Percentiles rank a stretch among this genome's conserved stretches.
phyloP scores from a whole-genome alignment of 257 asterid genomes.

The Solanum rostratum region DNA sequence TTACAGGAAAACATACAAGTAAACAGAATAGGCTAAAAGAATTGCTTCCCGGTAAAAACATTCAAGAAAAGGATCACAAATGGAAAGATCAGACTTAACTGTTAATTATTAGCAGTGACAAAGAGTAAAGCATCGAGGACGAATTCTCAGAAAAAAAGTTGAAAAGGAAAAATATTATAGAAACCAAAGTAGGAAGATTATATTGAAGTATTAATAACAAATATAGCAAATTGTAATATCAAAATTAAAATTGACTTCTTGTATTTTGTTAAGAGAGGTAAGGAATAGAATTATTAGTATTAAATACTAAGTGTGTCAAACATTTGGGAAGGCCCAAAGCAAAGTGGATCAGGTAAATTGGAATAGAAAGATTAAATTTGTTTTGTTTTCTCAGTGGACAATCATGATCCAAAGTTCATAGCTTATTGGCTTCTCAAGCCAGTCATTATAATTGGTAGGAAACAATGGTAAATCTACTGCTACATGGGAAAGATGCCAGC shows the following conservation, averaged over 20 bases:
- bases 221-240: neutral
- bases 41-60: neutral
- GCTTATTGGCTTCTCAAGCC: neutral
- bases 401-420: neutral
- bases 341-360: neutral
- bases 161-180: neutral
- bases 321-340: neutral
- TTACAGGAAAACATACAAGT: neutral
- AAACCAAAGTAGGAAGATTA: neutral
- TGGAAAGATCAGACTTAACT: neutral
- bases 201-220: neutral
- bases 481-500: neutral
- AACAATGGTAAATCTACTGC: neutral
- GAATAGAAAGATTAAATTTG: neutral
- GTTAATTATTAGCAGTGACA: neutral
- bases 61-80: neutral
- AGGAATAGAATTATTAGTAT: neutral
- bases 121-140: neutral
- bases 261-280: neutral
- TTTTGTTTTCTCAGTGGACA: neutral
- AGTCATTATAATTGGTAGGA: neutral
- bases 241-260: neutral
- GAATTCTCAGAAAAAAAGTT: neutral
- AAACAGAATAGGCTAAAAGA: neutral
- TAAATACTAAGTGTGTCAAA: neutral